Evolutionary conservation across 1,139 yeast species (phyloP).

Genomic region (Sugiyamaella grinbergsii): DNA sequence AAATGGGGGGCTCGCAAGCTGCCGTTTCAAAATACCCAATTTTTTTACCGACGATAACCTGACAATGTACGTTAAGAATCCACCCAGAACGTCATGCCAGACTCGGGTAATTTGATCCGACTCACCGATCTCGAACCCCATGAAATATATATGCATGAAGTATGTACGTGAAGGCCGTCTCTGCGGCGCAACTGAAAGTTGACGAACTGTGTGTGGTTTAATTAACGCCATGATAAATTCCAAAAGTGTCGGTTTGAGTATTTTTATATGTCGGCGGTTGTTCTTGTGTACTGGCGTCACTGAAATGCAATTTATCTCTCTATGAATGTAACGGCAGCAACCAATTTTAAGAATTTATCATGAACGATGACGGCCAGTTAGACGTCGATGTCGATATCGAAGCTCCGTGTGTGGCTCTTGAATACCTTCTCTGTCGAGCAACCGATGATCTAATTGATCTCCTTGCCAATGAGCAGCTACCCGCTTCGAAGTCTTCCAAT

Average conservation of each 20-base stretch:
- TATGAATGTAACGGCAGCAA: background rate
- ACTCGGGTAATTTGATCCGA: no score
- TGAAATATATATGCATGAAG: no score
- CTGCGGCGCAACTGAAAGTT: no score
- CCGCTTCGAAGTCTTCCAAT: background rate
- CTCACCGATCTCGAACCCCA: no score
- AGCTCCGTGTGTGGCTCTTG: constrained; percentile 9
- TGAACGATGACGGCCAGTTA: background rate
- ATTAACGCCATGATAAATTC: background rate
- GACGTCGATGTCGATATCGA: background rate
- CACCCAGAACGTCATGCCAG: no score
- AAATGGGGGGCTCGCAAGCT: no score
- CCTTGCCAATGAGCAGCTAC: background rate
- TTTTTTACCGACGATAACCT: no score
- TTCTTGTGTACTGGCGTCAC: no score
- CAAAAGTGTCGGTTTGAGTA: background rate
- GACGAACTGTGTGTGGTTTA: background rate
- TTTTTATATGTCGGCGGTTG: no score
- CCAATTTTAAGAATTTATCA: background rate
- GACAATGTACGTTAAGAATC: no score
- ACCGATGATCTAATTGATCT: background rate
- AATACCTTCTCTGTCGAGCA: constrained; percentile 4
- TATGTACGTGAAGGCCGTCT: no score
- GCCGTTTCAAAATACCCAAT: no score
- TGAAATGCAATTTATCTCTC: background rate